These are phyloP conservation scores for Kwoniella botswanensis DNA, from an alignment of 768 basidiomycete species.

Conservation along the genomic window DNA sequence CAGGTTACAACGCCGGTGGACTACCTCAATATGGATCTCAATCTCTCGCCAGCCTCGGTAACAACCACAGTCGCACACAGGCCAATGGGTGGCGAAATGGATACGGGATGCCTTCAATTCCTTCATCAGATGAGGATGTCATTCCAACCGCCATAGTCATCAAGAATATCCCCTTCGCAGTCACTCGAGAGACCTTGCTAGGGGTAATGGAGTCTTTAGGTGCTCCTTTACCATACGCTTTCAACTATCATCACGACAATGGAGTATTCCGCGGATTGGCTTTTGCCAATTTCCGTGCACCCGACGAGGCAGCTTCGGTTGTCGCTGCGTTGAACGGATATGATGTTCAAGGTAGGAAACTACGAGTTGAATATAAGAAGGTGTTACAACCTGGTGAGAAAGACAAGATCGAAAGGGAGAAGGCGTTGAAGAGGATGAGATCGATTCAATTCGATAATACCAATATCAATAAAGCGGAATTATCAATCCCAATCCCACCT, in stretches of 20 bases:
- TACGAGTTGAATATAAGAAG: constrained; percentile 99
- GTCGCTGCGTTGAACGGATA: constrained; percentile 91
- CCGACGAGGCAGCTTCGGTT: constrained; percentile 90
- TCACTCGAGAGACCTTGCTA: constrained; percentile 93
- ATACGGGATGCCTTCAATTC: constrained; percentile 28
- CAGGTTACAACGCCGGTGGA: constrained; percentile 26
- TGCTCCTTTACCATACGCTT: constrained; percentile 96
- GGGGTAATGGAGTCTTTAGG: constrained; percentile 94
- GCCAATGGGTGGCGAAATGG: constrained; percentile 36
- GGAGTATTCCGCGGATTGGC: constrained; percentile 96
- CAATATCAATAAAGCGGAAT: constrained; percentile 8
- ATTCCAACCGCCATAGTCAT: constrained; percentile 99
- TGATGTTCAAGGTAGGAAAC: constrained; percentile 74
- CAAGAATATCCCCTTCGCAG: constrained; percentile 99
- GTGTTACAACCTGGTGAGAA: constrained; percentile 99
- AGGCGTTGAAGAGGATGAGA: constrained; percentile 96
- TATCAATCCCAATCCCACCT: constrained; percentile 26
- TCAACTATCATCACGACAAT: constrained; percentile 98
- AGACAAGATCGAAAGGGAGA: constrained; percentile 97
- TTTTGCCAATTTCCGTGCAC: constrained; percentile 95
- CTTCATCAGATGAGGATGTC: constrained; percentile 70
- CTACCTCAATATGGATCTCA: constrained; percentile 36
- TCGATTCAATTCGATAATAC: constrained; percentile 78
- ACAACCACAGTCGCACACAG: constrained; percentile 14
- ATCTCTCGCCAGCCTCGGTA: constrained; percentile 31